phyloP scores from a whole-genome alignment of 441 rosid species.

The Mallotus repandus region DNA sequence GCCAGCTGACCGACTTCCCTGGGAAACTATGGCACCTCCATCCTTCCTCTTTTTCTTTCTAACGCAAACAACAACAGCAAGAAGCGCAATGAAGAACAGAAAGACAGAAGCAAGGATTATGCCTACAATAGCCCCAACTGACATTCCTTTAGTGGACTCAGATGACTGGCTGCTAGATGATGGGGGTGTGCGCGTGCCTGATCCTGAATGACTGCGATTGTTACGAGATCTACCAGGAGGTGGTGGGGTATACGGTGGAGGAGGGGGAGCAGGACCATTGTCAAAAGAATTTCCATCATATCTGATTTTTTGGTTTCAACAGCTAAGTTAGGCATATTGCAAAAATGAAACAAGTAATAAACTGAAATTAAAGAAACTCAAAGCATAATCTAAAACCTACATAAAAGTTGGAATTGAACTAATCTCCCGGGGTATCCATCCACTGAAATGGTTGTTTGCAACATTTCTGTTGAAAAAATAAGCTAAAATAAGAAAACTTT shows the following conservation, averaged over 20 bases:
- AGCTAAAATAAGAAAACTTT: slow-evolving; percentile 21
- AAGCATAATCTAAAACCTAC: slow-evolving; percentile 40
- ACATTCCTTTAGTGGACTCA: slow-evolving; percentile 47
- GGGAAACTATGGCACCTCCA: slow-evolving; percentile 46
- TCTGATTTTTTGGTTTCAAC: slow-evolving; percentile 45
- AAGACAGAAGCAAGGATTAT: slow-evolving; percentile 61
- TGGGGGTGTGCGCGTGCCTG: slow-evolving; percentile 36
- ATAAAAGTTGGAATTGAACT: slow-evolving; percentile 57
- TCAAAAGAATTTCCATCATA: slow-evolving; percentile 80
- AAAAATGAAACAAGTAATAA: neutral
- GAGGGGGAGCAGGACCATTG: slow-evolving; percentile 76
- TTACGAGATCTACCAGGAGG: slow-evolving; percentile 46
- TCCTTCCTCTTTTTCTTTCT: slow-evolving; percentile 52
- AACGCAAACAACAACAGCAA: slow-evolving; percentile 49
- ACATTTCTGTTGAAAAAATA: slow-evolving; percentile 62
- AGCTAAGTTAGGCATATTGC: slow-evolving; percentile 23
- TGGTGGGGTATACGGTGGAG: slow-evolving; percentile 57
- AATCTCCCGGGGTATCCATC: slow-evolving; percentile 87
- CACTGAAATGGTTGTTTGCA: slow-evolving; percentile 81
- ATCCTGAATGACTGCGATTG: slow-evolving; percentile 44
- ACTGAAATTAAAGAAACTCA: slow-evolving; percentile 10
- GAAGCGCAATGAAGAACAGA: slow-evolving; percentile 42
- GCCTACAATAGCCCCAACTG: slow-evolving; percentile 63
- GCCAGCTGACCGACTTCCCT: slow-evolving; percentile 52
- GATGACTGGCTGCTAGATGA: slow-evolving; percentile 39